Evolutionary conservation across 164 flowering plant species (phyloP).

Genomic region (Annona cherimola): DNA sequence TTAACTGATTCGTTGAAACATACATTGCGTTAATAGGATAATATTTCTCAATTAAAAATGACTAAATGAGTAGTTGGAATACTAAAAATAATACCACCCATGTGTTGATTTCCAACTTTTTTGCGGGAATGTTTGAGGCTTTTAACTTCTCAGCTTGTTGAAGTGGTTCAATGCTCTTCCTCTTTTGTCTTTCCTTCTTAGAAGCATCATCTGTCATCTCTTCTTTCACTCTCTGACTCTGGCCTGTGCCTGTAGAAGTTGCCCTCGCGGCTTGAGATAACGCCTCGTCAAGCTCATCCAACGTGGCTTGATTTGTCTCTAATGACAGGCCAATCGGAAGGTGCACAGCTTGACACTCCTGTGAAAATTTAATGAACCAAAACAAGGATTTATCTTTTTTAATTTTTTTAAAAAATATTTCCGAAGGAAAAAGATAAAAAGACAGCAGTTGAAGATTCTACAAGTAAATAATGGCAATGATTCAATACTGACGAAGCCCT

Average conservation of each 20-base stretch:
- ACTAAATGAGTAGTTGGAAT: no score
- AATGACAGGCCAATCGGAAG: conserved; percentile 18
- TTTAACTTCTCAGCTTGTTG: conserved; percentile 33
- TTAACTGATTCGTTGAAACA: no score
- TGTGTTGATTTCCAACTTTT: conserved; percentile 38
- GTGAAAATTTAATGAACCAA: no score
- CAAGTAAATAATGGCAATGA: no score
- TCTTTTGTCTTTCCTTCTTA: not conserved
- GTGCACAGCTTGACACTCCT: not conserved
- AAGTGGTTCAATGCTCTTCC: not conserved
- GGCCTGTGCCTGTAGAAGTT: not conserved
- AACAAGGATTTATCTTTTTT: no score
- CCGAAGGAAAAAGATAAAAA: no score
- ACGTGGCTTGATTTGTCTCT: conserved; percentile 10
- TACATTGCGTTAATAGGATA: no score
- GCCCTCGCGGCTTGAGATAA: conserved; percentile 7
- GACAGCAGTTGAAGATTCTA: no score
- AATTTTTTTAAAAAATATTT: no score
- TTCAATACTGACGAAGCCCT: no score
- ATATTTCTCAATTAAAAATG: not conserved
- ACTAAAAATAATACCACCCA: conserved; percentile 44
- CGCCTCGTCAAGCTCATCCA: conserved; percentile 14
- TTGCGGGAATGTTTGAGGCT: conserved; percentile 46
- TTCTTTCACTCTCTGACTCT: not conserved
- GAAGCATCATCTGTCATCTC: not conserved